Evolutionary conservation across 1,139 yeast genomes (phyloP).

Genomic region (Yamadazyma conglobata): DNA sequence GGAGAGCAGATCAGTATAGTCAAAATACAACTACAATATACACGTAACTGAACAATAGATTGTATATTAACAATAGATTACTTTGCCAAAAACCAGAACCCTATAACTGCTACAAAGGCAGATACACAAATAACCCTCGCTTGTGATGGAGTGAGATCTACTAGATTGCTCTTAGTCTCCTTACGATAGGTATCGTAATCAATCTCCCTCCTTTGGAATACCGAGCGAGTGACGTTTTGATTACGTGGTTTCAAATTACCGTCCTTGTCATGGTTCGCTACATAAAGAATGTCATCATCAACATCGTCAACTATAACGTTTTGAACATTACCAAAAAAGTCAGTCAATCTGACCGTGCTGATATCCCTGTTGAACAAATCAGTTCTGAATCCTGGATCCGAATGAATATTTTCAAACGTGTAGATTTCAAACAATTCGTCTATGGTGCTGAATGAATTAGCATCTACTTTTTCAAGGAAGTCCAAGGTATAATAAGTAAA

Average conservation of each 20-base stretch:
- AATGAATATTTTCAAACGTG: constrained; percentile 81
- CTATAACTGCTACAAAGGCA: constrained; percentile 18
- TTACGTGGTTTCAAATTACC: constrained; percentile 12
- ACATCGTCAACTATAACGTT: constrained; percentile 66
- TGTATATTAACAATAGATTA: constrained; percentile 2
- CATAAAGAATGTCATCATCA: constrained; percentile 42
- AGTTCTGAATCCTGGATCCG: constrained; percentile 86
- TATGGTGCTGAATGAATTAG: constrained; percentile 70
- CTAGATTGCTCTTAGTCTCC: constrained; percentile 15
- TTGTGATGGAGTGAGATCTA: constrained; percentile 16
- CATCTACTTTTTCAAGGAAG: constrained; percentile 76
- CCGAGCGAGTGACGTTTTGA: constrained; percentile 4
- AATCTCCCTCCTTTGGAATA: constrained; percentile 5
- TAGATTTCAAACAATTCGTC: constrained; percentile 82
- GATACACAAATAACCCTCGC: constrained; percentile 16
- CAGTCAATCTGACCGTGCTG: constrained; percentile 74
- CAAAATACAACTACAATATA: too few relatives aligned
- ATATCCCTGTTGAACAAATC: constrained; percentile 71
- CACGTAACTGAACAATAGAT: too few relatives aligned
- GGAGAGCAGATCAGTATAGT: too few relatives aligned
- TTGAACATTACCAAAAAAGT: constrained; percentile 93
- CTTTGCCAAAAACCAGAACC: constrained; percentile 19
- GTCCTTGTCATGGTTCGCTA: constrained; percentile 24
- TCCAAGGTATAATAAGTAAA: constrained; percentile 92
- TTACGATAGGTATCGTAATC: constrained; percentile 10